Evolutionary conservation across 2,329 filamentous ascomycete species (phyloP).

Genomic region (Claviceps pazoutovae): DNA sequence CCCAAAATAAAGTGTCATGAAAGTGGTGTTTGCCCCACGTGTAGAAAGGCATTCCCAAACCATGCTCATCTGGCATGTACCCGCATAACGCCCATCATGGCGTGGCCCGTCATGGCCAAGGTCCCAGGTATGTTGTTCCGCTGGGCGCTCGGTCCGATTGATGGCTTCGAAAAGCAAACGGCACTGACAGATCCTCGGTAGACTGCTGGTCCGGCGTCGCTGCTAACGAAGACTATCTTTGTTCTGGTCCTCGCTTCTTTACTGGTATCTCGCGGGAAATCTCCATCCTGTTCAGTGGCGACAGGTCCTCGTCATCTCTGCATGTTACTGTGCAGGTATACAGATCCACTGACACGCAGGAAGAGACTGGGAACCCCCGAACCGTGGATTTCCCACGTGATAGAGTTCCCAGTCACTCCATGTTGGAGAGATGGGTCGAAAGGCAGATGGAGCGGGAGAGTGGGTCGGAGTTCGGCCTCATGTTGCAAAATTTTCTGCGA

Average conservation of each 20-base stretch:
- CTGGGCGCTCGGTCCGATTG: conserved; percentile 3
- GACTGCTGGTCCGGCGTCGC: conserved; percentile 25
- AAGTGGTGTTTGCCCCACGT: conserved; percentile 27
- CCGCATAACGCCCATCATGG: conserved; percentile 22
- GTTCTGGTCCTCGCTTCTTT: conserved; percentile 22
- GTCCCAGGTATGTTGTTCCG: conserved; percentile 19
- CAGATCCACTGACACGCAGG: conserved; percentile 16
- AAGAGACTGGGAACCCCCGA: conserved; percentile 16
- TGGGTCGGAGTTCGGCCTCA: conserved; percentile 17
- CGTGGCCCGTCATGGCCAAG: conserved; percentile 25
- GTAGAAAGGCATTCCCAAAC: conserved; percentile 26
- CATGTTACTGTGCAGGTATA: conserved; percentile 26
- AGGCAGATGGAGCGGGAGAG: conserved; percentile 22
- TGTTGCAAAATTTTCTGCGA: conserved; percentile 24
- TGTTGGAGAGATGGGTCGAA: conserved; percentile 25
- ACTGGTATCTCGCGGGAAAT: conserved; percentile 23
- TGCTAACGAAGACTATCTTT: conserved; percentile 20
- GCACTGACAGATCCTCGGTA: conserved; percentile 13
- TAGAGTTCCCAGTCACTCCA: conserved; percentile 20
- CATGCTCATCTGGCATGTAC: conserved; percentile 27
- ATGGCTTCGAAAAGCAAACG: not conserved
- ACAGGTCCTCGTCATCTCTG: conserved; percentile 24
- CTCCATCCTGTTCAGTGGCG: conserved; percentile 21
- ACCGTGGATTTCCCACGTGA: conserved; percentile 25
- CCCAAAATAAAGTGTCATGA: conserved; percentile 20